Evolutionary conservation across 2,329 filamentous ascomycete genomes (phyloP).

Genomic region (Ceratocystis ficicola): DNA sequence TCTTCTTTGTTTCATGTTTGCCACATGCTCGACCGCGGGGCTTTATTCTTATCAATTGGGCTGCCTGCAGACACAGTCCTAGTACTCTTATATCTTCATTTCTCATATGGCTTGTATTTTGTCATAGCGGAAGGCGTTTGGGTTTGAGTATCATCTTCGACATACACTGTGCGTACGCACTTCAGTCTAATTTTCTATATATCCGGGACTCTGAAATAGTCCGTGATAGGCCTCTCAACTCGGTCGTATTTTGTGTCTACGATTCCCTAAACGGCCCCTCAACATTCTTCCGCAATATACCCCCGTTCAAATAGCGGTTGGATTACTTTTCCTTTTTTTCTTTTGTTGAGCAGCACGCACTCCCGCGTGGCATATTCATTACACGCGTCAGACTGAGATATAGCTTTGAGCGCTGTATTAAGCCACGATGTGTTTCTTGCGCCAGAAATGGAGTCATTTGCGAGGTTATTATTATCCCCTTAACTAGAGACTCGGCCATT

Average conservation of each 20-base stretch:
- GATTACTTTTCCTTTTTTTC: not conserved
- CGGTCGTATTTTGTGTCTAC: not conserved
- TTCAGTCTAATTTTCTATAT: slow-evolving; percentile 42
- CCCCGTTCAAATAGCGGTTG: slow-evolving; percentile 6
- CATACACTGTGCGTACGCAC: slow-evolving; percentile 36
- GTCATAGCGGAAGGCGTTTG: slow-evolving; percentile 47
- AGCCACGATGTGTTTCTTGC: not conserved
- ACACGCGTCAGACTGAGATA: not conserved
- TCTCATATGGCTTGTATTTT: slow-evolving; percentile 24
- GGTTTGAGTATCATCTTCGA: slow-evolving; percentile 37
- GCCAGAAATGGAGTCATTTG: not conserved
- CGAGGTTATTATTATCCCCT: not conserved
- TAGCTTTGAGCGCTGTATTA: not conserved
- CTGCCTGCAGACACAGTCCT: slow-evolving; percentile 7
- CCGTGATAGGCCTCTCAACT: slow-evolving; percentile 8
- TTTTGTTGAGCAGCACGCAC: not conserved
- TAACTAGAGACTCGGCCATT: not conserved
- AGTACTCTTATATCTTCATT: slow-evolving; percentile 18
- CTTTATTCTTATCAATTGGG: slow-evolving; percentile 5
- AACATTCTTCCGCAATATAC: slow-evolving; percentile 6
- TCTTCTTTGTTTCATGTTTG: slow-evolving; percentile 25
- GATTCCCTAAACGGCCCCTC: not conserved
- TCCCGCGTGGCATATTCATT: not conserved
- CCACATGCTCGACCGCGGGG: slow-evolving; percentile 18
- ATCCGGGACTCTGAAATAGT: slow-evolving; percentile 12